Evolutionary conservation across 139 green algal genomes (phyloP).

Genomic region (Ettlia oleoabundans): DNA sequence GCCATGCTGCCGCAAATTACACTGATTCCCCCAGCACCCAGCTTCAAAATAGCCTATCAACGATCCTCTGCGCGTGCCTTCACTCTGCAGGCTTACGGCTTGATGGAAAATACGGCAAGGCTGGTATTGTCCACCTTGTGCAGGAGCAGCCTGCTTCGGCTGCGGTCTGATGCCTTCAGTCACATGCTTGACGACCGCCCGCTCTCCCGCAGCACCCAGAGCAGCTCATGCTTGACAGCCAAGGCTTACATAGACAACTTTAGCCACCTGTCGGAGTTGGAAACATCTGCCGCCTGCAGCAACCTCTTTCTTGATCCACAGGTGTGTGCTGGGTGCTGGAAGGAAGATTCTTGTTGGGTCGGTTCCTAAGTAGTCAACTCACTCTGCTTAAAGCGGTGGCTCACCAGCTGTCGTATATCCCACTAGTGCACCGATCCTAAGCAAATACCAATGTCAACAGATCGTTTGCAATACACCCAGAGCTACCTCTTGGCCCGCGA

Average conservation of each 20-base stretch:
- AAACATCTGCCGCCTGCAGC: not conserved
- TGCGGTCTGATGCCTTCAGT: conserved; percentile 19
- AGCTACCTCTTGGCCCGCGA: no score
- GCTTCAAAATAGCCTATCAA: not conserved
- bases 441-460: no score
- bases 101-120: not conserved
- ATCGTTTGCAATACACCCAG: no score
- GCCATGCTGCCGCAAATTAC: not conserved
- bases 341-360: no score
- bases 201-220: conserved; percentile 2
- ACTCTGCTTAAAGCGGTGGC: no score
- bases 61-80: not conserved
- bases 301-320: conserved; percentile 21
- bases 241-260: conserved; percentile 1
- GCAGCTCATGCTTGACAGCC: not conserved
- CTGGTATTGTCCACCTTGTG: conserved; percentile 1
- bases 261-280: not conserved
- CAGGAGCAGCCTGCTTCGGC: conserved; percentile 25
- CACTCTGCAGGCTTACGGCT: not conserved
- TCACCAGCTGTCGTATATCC: no score
- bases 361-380: no score
- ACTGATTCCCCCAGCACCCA: no score
- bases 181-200: conserved; percentile 11
- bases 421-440: no score
- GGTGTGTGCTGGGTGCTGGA: not conserved